Base-by-base conservation (phyloP, 768 basidiomycete genomes). In the Antrodiella citrinella region DNA sequence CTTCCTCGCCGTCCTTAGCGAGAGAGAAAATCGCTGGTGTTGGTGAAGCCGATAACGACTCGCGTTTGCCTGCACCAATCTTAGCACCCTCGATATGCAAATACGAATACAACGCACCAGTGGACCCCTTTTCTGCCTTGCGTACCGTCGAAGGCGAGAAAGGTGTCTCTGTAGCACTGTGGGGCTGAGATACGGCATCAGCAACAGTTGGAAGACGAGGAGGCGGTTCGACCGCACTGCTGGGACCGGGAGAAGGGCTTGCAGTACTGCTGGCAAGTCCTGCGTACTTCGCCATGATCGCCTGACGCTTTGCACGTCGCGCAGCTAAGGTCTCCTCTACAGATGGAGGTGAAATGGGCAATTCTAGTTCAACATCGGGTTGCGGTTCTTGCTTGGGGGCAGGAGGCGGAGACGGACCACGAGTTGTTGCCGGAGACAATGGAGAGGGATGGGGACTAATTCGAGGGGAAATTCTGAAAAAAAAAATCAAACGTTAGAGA, bases 171-270 rank as follows among this genome's bases (percentile, higher is more conserved):
- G 65, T 62, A 47, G 62, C 56, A 57, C 74, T 78, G 68, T 75
- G 72, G 62, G 70, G 71, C 69, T 78, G 81, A 65, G 78, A 75
- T 63, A 70, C 63, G 59, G 71, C 65, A 78, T 86, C 72, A 85
- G 84, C 83, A 72, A 77, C 62, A 59, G 70, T 60, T 48, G 77
- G 72, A 67, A 73, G 62, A 66, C 72, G 68, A 63, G 73, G 72
- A 77, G 81, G 81, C 80, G 81, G 82, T 60, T 80, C 77, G 62
- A 79, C 78, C 79, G 82, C 81, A 82, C 82, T 84, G 67, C 79
- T 81, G 69, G 79, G 74, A 63, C 76, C 76, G 42, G 80, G 78
- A 60, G 78, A 80, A 26, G 78, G 75, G 54, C 76, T 78, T 49
- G 69, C 66, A 52, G 59, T 64, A 15, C 62, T 53, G 57, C 73